Evolutionary conservation across 129 eudicot genomes (phyloP).

Genomic region (Kitagawia praeruptora): DNA sequence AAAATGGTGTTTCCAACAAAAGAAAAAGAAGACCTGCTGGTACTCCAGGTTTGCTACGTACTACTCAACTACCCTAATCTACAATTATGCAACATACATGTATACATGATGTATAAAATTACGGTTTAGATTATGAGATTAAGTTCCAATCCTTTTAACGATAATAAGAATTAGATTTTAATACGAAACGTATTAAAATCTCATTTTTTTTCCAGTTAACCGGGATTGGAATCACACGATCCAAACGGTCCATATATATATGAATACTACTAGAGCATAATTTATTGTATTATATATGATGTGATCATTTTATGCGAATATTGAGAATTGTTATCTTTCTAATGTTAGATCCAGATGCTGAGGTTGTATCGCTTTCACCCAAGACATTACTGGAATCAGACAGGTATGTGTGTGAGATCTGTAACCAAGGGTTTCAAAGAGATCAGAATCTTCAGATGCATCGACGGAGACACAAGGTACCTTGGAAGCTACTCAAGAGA

Average conservation of each 20-base stretch:
- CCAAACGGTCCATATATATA: neutral
- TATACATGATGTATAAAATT: neutral
- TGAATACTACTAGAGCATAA: neutral
- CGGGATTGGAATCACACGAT: no score
- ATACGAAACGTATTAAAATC: no score
- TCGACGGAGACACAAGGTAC: conserved; percentile 69
- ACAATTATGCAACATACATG: no score
- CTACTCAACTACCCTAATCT: neutral
- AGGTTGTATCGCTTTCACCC: conserved; percentile 72
- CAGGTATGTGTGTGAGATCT: conserved; percentile 75
- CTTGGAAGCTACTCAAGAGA: conserved; percentile 64
- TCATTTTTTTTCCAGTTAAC: no score
- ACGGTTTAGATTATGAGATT: neutral
- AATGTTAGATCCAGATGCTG: conserved; percentile 72
- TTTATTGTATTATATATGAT: neutral
- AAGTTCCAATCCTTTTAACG: no score
- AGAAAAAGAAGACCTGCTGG: conserved; percentile 72
- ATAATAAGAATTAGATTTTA: no score
- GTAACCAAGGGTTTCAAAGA: conserved; percentile 72
- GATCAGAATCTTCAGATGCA: conserved; percentile 87
- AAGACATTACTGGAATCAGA: conserved; percentile 66
- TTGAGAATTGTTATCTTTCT: neutral
- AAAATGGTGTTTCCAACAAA: conserved; percentile 35
- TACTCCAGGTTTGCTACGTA: conserved; percentile 59
- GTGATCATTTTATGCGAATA: neutral